Evolutionary conservation across 257 asterid species (phyloP).

Genomic region (Scutellaria barbata): DNA sequence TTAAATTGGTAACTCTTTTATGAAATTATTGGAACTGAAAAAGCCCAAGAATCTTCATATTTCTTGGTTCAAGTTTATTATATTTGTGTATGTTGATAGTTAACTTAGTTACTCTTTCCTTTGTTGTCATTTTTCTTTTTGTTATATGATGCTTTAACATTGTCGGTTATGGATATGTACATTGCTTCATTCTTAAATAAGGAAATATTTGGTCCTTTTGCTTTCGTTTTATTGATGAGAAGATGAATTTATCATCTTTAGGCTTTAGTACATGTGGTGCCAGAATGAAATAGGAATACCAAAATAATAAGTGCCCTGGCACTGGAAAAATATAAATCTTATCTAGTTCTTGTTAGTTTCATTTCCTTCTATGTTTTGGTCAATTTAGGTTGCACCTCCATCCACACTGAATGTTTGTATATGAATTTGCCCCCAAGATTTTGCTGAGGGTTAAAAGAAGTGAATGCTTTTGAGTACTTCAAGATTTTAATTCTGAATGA

Average conservation of each 20-base stretch:
- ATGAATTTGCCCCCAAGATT: neutral
- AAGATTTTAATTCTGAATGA: neutral
- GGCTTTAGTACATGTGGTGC: slow-evolving; percentile 9
- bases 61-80: slow-evolving; percentile 16
- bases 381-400: neutral
- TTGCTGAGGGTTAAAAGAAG: neutral
- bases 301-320: neutral
- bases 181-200: slow-evolving; percentile 9
- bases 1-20: slow-evolving; percentile 54
- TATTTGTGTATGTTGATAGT: slow-evolving; percentile 20
- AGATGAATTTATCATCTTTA: slow-evolving; percentile 3
- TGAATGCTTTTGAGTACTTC: neutral
- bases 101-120: slow-evolving; percentile 6
- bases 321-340: neutral
- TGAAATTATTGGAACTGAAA: slow-evolving; percentile 24
- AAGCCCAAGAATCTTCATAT: slow-evolving; percentile 16
- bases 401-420: neutral
- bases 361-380: neutral
- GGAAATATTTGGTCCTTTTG: neutral
- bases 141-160: slow-evolving; percentile 23
- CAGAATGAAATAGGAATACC: neutral
- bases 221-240: neutral
- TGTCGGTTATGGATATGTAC: slow-evolving; percentile 3
- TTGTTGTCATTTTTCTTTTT: slow-evolving; percentile 6
- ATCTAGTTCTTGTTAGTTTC: neutral